Percentiles rank a stretch among this genome's conserved stretches.
These are phyloP conservation scores for Teunomyces atbi DNA, from an alignment of 805 yeast species.

Conservation along the genomic window DNA sequence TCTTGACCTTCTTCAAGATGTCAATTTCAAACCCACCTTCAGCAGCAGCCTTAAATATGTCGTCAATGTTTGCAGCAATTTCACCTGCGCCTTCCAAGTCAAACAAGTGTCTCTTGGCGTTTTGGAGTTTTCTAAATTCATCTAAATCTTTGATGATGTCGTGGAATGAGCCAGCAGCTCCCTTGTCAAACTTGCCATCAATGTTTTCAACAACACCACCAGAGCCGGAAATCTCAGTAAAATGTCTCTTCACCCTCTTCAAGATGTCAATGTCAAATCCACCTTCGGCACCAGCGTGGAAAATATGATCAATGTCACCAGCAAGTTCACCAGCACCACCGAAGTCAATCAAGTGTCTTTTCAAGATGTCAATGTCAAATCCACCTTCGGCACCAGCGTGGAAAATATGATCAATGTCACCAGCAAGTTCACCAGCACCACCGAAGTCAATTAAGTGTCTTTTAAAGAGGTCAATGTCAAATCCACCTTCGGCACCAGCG, in stretches of 20 bases:
- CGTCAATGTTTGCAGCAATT: conserved; percentile 8
- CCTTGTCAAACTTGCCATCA: not conserved
- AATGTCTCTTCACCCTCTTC: conserved; percentile 2
- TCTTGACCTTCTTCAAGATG: conserved; percentile 8
- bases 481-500: conserved; percentile 8
- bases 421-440: conserved; percentile 9
- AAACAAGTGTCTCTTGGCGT: conserved; percentile 6
- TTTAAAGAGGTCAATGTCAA: not conserved
- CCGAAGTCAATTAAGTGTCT: conserved; percentile 8
- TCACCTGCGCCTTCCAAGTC: conserved; percentile 11
- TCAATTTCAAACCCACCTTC: conserved; percentile 4
- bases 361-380: conserved; percentile 5
- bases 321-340: conserved; percentile 12
- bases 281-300: conserved; percentile 8
- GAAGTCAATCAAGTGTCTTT: conserved; percentile 11
- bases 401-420: conserved; percentile 5
- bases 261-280: conserved; percentile 1
- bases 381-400: conserved; percentile 8
- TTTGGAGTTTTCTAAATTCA: conserved; percentile 2
- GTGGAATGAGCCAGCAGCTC: not conserved
- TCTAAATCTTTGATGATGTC: conserved; percentile 7
- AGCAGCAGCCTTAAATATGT: conserved; percentile 6
- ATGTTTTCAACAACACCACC: conserved; percentile 11
- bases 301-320: conserved; percentile 9
- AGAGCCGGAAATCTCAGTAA: not conserved